Percentiles rank a stretch among this genome's conserved stretches.
Evolutionary conservation across 108 stramenopile genomes (phyloP).

Genomic region (Aurantiochytrium sp.): DNA sequence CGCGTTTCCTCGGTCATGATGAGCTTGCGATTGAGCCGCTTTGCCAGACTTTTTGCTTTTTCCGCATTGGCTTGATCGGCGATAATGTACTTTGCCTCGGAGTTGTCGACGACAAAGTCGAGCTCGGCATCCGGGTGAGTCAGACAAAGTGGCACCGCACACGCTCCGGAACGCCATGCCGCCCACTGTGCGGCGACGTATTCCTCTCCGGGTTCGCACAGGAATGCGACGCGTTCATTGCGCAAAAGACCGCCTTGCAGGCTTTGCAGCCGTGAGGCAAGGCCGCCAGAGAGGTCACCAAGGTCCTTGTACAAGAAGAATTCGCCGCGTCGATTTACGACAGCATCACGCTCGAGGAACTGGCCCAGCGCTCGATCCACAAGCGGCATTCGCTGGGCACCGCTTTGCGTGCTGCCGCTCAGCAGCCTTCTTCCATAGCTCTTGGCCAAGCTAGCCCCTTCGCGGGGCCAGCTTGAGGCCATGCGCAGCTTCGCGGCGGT

Average conservation of each 20-base stretch:
- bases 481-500: too few relatives aligned
- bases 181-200: conserved; percentile 15
- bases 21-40: neutral
- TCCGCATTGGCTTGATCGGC: neutral
- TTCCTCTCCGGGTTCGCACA: neutral
- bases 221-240: neutral
- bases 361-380: neutral
- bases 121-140: neutral
- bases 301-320: neutral
- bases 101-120: neutral
- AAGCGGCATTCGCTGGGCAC: neutral
- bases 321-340: neutral
- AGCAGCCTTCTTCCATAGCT: neutral
- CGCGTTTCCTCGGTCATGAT: neutral
- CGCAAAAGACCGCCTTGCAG: neutral
- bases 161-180: neutral
- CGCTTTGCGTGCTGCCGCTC: neutral
- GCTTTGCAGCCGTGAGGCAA: neutral
- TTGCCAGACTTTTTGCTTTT: neutral
- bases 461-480: too few relatives aligned
- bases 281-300: neutral
- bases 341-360: neutral
- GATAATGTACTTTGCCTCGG: neutral
- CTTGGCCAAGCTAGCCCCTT: too few relatives aligned
- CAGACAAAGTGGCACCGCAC: neutral